Conservation (phyloP, 1,284 basidiomycete genomes). For the Cryptococcus jaspeensis region DNA sequence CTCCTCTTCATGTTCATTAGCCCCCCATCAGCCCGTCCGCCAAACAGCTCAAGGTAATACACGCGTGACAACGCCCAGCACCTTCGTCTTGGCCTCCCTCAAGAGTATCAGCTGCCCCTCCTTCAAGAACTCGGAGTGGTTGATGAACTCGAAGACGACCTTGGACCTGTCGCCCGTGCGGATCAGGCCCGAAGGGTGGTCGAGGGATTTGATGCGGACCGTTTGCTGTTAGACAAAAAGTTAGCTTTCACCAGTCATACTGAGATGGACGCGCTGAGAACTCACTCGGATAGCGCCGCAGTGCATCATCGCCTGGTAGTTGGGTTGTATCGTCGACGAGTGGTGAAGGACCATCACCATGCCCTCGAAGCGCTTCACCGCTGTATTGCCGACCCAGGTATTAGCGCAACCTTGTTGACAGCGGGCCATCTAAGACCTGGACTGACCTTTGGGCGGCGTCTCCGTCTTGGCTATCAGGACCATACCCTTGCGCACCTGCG, state of each 20-base stretch:
- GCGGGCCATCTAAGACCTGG: constrained; percentile 55
- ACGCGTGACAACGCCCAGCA: constrained; percentile 50
- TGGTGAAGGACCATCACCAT: constrained; percentile 60
- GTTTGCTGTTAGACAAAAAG: constrained; percentile 65
- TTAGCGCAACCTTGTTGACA: not conserved
- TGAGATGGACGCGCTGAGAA: not conserved
- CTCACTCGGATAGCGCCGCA: constrained; percentile 44
- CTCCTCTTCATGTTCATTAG: no score
- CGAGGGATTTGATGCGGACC: constrained; percentile 81
- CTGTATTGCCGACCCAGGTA: constrained; percentile 11
- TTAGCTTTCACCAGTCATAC: not conserved
- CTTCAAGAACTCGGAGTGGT: constrained; percentile 85
- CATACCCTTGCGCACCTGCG: constrained; percentile 90
- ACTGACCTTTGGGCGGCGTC: constrained; percentile 71
- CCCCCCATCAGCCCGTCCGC: no score
- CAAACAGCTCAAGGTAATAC: no score
- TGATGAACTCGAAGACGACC: constrained; percentile 79
- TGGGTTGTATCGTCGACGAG: constrained; percentile 84
- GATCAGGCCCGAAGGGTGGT: constrained; percentile 79
- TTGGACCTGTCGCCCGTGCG: constrained; percentile 87
- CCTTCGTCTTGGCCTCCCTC: constrained; percentile 90
- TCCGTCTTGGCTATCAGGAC: constrained; percentile 81
- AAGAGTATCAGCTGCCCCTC: constrained; percentile 88
- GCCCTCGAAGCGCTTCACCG: constrained; percentile 41
- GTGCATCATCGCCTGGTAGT: constrained; percentile 67